Conservation (phyloP, 2,329 filamentous ascomycete species). For the Pyrenochaeta sp. region DNA sequence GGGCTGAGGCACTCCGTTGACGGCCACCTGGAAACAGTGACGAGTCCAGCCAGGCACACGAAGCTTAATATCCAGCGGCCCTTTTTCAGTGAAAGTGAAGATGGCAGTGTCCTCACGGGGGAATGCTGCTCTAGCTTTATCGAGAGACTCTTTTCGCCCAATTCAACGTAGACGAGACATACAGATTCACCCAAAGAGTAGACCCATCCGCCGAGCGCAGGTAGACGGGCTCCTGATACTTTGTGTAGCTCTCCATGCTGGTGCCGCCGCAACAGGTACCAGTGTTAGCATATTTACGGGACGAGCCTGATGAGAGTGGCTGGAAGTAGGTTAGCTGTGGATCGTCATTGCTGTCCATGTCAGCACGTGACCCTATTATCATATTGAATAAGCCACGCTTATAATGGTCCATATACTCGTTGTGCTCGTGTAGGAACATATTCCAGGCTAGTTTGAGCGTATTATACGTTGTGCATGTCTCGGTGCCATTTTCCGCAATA, state of each 20-base stretch:
- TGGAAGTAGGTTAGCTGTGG: slow-evolving; percentile 24
- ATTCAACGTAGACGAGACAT: slow-evolving; percentile 14
- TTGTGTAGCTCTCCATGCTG: slow-evolving; percentile 23
- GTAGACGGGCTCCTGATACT: slow-evolving; percentile 24
- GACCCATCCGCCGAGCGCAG: slow-evolving; percentile 19
- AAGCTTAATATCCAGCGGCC: slow-evolving; percentile 16
- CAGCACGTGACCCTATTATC: slow-evolving; percentile 20
- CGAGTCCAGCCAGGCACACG: slow-evolving; percentile 19
- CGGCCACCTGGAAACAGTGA: slow-evolving; percentile 12
- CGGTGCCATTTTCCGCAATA: slow-evolving; percentile 62
- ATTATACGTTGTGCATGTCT: slow-evolving; percentile 26
- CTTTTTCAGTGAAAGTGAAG: slow-evolving; percentile 17
- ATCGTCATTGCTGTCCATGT: slow-evolving; percentile 10
- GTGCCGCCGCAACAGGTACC: slow-evolving; percentile 23
- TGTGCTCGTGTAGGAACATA: slow-evolving; percentile 20
- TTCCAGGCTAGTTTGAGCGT: slow-evolving; percentile 20
- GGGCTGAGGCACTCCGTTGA: slow-evolving; percentile 11
- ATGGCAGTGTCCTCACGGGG: slow-evolving; percentile 17
- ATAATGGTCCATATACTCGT: slow-evolving; percentile 25
- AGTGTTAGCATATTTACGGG: slow-evolving; percentile 20
- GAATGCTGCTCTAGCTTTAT: slow-evolving; percentile 17
- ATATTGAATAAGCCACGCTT: slow-evolving; percentile 25
- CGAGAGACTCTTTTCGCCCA: slow-evolving; percentile 13
- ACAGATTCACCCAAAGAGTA: slow-evolving; percentile 19
- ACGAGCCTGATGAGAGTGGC: slow-evolving; percentile 14